A percentile compares a stretch with the other conserved stretches of the same genome.
phyloP scores from a whole-genome alignment of 2,329 filamentous ascomycete genomes.

The Trichoderma guizhouense region DNA sequence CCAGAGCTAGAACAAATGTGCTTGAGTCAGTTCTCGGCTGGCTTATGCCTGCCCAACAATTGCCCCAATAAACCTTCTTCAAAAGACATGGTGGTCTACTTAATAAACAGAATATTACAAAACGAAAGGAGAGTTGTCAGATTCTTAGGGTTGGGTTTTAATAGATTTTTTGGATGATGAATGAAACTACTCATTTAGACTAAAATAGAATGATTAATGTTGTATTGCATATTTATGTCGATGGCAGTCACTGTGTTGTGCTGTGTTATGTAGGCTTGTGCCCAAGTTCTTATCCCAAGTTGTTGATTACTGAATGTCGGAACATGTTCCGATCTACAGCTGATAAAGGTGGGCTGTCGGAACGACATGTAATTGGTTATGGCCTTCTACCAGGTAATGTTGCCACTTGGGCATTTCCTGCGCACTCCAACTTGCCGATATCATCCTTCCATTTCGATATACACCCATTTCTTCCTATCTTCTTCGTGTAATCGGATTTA shows the following conservation, averaged over 20 bases:
- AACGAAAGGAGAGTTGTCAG: background rate
- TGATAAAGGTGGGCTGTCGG: background rate
- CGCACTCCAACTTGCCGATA: background rate
- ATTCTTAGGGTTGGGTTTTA: background rate
- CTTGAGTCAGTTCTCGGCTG: background rate
- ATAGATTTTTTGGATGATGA: background rate
- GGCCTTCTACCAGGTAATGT: background rate
- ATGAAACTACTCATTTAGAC: background rate
- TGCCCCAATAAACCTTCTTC: too few species aligned
- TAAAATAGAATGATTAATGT: background rate
- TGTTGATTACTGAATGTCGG: background rate
- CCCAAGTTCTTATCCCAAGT: background rate
- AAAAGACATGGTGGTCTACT: background rate
- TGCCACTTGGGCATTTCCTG: background rate
- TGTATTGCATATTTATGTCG: background rate
- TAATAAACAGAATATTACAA: background rate
- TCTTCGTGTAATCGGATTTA: background rate
- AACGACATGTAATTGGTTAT: background rate
- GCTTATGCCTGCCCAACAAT: background rate
- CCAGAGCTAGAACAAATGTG: background rate
- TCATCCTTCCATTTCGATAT: background rate
- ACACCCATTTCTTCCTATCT: background rate
- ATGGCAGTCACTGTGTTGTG: background rate
- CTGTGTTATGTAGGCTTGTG: too few species aligned
- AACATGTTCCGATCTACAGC: background rate